Percentiles rank a stretch among this genome's conserved stretches.
These are phyloP conservation scores for Leishmania gerbilli DNA, from an alignment of 208 protist species.

Conservation along the genomic window DNA sequence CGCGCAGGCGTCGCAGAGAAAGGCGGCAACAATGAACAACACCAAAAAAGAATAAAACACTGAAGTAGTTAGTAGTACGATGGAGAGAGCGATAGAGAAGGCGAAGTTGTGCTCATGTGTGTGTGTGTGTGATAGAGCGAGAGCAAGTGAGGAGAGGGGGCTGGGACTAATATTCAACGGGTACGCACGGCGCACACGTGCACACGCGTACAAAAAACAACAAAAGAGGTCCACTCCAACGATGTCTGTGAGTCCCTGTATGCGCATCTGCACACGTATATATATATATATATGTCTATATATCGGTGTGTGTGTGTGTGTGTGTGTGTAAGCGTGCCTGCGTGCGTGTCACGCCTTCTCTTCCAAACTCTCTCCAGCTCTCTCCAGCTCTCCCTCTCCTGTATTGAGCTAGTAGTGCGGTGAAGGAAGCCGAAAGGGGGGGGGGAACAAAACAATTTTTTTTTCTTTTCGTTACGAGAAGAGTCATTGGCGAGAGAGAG, in stretches of 20 bases:
- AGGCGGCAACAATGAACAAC: not conserved
- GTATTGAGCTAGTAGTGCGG: not conserved
- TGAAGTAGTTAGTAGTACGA: not conserved
- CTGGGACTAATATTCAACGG: not conserved
- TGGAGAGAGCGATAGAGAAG: not conserved
- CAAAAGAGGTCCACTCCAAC: too few species aligned
- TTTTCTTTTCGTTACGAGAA: not conserved
- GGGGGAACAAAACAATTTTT: not conserved
- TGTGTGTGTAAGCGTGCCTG: constrained; percentile 1
- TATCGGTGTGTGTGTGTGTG: not conserved
- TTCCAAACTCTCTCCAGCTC: not conserved
- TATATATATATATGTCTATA: constrained; percentile 1
- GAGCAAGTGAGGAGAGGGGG: not conserved
- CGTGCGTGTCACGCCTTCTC: not conserved
- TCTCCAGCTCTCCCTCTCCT: not conserved
- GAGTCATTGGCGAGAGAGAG: not conserved
- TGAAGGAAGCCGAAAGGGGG: not conserved
- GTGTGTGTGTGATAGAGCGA: not conserved
- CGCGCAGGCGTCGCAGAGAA: not conserved
- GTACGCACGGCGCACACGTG: not conserved
- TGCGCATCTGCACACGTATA: not conserved
- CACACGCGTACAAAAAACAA: not conserved
- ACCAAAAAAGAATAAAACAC: not conserved
- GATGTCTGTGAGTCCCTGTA: too few species aligned
- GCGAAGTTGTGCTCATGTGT: not conserved